Evolutionary conservation across 1,284 basidiomycete species (phyloP), one percentile per base, ranked within the genome.

Genomic region (Nidula niveotomentosa): DNA sequence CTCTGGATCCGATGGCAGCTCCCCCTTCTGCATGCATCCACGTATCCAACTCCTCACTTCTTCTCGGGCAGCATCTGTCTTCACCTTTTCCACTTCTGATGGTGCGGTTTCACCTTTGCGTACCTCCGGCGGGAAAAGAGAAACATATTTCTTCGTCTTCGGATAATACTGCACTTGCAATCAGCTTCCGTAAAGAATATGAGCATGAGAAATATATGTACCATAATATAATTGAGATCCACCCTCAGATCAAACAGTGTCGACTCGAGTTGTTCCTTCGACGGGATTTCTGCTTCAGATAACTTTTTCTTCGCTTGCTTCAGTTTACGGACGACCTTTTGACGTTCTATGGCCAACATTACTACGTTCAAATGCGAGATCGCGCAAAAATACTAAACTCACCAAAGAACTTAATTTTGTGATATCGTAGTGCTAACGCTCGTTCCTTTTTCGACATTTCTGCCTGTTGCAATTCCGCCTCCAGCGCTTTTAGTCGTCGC

Each of bases 381-480:
- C 23, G 23, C 23, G 23, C 23, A 23, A 5, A 5, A 18, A 30
- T 41, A 36, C 6, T 9, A 44, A 49, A 74, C 85, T 58, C 59
- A 92, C 92, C 93, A 60, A 95, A 95, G 73, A 95, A 95, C 70
- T 93, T 95, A 65, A 93, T 76, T 71, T 85, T 91, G 64, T 94
- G 93, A 69, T 96, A 96, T 59, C 81, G 82, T 45, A 80, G 71
- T 0, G 91, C 89, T 61, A 91, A 76, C 48, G 83, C 74, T 49
- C 86, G 83, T 69, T 94, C 93, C 64, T 90, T 89, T 58, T 76
- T 79, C 33, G 80, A 81, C 17, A 88, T 74, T 66, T 94, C 91
- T 0, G 79, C 81, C 64, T 90, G 68, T 17, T 67, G 66, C 15
- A 95, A 77, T 64, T 96, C 93, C 6, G 77, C 79, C 67, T 94